These are phyloP conservation scores for Lentithecium fluviatile DNA, from an alignment of 495 filamentous ascomycete genomes.

Conservation along the genomic window DNA sequence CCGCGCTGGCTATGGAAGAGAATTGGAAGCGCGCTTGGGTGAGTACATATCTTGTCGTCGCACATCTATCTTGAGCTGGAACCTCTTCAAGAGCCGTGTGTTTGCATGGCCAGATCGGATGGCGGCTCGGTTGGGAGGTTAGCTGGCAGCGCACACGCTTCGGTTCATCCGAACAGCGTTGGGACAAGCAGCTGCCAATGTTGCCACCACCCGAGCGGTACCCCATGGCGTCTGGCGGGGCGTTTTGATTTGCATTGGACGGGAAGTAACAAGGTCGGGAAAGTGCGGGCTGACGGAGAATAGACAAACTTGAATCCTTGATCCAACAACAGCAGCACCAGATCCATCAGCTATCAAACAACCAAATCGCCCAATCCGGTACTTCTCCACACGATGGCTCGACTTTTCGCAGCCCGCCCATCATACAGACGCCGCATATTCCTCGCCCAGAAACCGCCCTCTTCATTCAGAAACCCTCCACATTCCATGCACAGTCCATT, in stretches of 20 bases:
- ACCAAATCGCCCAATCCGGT: constrained; percentile 15
- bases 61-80: too few species aligned
- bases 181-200: too few species aligned
- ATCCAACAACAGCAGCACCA: constrained; percentile 42
- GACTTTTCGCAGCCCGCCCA: constrained; percentile 32
- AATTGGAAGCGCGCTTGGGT: constrained; percentile 75
- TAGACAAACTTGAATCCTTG: constrained; percentile 40
- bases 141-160: too few species aligned
- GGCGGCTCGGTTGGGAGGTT: too few species aligned
- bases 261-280: too few species aligned
- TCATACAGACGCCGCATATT: constrained; percentile 45
- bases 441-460: constrained; percentile 61
- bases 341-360: constrained; percentile 39
- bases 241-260: too few species aligned
- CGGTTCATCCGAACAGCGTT: too few species aligned
- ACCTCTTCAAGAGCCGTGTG: too few species aligned
- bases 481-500: constrained; percentile 35
- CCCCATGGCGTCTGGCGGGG: too few species aligned
- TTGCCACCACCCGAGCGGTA: too few species aligned
- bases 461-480: constrained; percentile 60
- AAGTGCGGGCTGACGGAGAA: not conserved
- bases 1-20: constrained; percentile 81
- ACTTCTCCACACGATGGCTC: constrained; percentile 32
- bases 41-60: too few species aligned
- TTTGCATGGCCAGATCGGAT: too few species aligned